phyloP scores from a whole-genome alignment of 2,329 filamentous ascomycete genomes.

The Claviceps purpurea region DNA sequence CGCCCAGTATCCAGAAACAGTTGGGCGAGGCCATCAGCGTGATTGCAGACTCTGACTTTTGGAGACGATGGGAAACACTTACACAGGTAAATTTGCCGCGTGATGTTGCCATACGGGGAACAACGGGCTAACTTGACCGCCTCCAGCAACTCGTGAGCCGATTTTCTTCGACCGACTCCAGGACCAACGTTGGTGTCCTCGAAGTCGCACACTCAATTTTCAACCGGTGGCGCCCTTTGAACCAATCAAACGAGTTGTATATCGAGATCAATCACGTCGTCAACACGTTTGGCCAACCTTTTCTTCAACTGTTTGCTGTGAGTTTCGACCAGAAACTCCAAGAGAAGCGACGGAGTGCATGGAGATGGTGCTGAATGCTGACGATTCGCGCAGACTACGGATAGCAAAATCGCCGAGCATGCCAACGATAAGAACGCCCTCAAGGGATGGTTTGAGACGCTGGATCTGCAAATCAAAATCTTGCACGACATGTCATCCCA shows the following conservation, averaged over 20 bases:
- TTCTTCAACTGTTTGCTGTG: conserved; percentile 66
- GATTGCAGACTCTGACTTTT: conserved; percentile 97
- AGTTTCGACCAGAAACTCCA: conserved; percentile 13
- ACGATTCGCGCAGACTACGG: conserved; percentile 39
- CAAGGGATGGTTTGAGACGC: conserved; percentile 65
- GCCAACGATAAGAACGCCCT: conserved; percentile 62
- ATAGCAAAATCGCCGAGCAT: conserved; percentile 60
- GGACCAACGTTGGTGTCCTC: conserved; percentile 83
- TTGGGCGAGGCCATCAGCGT: conserved; percentile 93
- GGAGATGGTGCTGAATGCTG: background rate
- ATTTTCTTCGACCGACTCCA: conserved; percentile 67
- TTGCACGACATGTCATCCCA: conserved; percentile 96
- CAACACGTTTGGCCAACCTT: conserved; percentile 68
- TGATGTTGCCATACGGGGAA: background rate
- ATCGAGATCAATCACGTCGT: conserved; percentile 95
- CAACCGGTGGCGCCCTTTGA: conserved; percentile 86
- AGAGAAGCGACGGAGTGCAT: conserved; percentile 2
- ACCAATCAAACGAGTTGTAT: conserved; percentile 84
- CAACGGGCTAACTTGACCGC: conserved; percentile 4
- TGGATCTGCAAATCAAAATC: conserved; percentile 82
- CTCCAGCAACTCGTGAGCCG: conserved; percentile 71
- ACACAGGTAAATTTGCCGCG: conserved; percentile 46
- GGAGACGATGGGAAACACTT: conserved; percentile 89
- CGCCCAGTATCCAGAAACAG: conserved; percentile 77
- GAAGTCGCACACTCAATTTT: conserved; percentile 98